Conservation (phyloP, 805 yeast species). For the Candida maltosa region DNA sequence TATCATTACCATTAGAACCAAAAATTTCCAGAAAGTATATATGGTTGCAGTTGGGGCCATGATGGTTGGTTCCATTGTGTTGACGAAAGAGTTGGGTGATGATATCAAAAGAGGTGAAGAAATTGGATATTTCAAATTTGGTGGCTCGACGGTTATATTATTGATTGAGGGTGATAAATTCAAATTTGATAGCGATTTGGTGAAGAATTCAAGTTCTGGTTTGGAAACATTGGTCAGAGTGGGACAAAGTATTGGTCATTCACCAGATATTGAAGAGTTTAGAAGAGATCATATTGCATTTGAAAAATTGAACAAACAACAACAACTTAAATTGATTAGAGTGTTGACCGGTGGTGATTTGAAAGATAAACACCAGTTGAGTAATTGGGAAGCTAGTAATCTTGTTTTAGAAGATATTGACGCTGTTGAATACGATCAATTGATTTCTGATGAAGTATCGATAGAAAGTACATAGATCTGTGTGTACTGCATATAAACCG, state of each 20-base stretch:
- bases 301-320: slow-evolving; percentile 43
- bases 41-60: slow-evolving; percentile 91
- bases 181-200: slow-evolving; percentile 70
- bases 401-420: no score
- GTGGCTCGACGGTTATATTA: slow-evolving; percentile 83
- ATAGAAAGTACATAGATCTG: no score
- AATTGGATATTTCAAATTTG: slow-evolving; percentile 91
- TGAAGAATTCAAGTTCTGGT: slow-evolving; percentile 60
- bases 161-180: slow-evolving; percentile 53
- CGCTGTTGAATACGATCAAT: no score
- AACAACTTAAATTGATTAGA: slow-evolving; percentile 49
- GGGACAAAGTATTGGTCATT: slow-evolving; percentile 90
- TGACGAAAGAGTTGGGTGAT: slow-evolving; percentile 64
- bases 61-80: slow-evolving; percentile 93
- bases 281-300: slow-evolving; percentile 46
- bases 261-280: slow-evolving; percentile 46
- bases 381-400: slow-evolving; percentile 37
- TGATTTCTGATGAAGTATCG: no score
- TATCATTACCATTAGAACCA: slow-evolving; percentile 71
- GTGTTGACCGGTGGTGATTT: slow-evolving; percentile 56
- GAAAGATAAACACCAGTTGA: slow-evolving; percentile 24
- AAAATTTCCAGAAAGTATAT: slow-evolving; percentile 72
- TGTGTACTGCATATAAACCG: no score
- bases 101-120: slow-evolving; percentile 69
- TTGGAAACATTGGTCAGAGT: slow-evolving; percentile 84